A percentile compares a stretch with the other conserved stretches of the same genome.
These are phyloP conservation scores for Blumeria hordei DNA, from an alignment of 2,329 filamentous ascomycete species.

Conservation along the genomic window DNA sequence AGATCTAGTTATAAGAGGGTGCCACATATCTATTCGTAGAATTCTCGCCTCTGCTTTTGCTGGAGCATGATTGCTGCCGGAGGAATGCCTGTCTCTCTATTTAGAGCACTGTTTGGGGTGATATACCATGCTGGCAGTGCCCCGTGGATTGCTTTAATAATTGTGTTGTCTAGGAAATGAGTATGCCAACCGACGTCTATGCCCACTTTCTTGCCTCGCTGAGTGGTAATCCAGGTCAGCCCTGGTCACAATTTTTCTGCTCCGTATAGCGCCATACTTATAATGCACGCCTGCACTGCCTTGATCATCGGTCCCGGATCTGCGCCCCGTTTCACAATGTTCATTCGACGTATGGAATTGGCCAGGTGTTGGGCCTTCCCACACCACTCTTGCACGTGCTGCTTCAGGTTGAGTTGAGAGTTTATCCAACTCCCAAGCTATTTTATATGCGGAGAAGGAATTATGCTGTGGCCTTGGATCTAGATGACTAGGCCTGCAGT, in stretches of 20 bases:
- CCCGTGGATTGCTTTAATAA: background rate
- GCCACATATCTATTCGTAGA: background rate
- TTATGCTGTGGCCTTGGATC: background rate
- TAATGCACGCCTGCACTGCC: background rate
- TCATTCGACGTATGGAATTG: background rate
- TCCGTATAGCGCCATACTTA: background rate
- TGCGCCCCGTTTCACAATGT: background rate
- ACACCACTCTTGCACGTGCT: background rate
- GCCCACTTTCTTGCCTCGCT: background rate
- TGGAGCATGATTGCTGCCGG: background rate
- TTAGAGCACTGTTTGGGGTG: background rate
- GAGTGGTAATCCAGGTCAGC: background rate
- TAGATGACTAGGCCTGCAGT: background rate
- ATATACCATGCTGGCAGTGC: background rate
- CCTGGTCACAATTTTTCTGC: background rate
- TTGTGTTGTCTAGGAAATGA: background rate
- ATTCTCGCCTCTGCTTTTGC: background rate
- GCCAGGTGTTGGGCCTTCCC: background rate
- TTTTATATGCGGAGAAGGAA: background rate
- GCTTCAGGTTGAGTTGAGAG: background rate
- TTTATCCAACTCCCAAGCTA: background rate
- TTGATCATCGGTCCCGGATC: background rate
- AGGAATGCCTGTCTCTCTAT: background rate
- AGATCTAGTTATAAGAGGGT: background rate
- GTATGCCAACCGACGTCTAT: background rate